phyloP scores from a whole-genome alignment of 208 protist genomes.

The Phytomonas serpens region DNA sequence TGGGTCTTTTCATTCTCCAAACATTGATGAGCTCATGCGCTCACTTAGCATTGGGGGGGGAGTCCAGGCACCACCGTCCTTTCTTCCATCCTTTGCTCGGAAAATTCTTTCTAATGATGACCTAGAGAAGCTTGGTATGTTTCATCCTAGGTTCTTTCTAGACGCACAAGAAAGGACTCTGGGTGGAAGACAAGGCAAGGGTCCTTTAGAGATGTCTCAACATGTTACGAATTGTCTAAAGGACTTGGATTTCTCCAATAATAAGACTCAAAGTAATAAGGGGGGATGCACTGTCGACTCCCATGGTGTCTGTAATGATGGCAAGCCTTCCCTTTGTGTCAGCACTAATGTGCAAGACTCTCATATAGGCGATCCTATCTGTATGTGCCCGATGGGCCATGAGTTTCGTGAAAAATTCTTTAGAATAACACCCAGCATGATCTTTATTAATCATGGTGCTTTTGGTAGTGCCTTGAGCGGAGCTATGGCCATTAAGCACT shows the following conservation, averaged over 20 bases:
- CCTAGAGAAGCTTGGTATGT: conserved; percentile 1
- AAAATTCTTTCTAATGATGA: conserved; percentile 31
- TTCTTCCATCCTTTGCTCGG: conserved; percentile 36
- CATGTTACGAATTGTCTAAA: neutral
- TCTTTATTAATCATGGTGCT: conserved; percentile 91
- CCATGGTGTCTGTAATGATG: neutral
- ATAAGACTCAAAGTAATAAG: neutral
- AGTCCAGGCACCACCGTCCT: conserved; percentile 22
- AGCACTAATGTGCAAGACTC: neutral
- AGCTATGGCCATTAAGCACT: conserved; percentile 65
- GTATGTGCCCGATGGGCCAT: conserved; percentile 29
- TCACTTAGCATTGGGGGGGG: conserved; percentile 17
- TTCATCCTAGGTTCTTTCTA: neutral
- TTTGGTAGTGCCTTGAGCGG: conserved; percentile 75
- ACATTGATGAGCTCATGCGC: conserved; percentile 67
- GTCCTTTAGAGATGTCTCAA: neutral
- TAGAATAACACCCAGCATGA: conserved; percentile 48
- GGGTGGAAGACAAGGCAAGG: neutral
- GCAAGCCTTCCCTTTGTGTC: neutral
- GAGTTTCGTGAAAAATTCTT: conserved; percentile 57
- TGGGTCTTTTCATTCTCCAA: conserved; percentile 88
- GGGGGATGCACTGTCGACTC: neutral
- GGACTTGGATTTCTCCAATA: neutral
- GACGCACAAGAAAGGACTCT: neutral
- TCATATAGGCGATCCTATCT: neutral